Conservation (phyloP, 441 rosid genomes). For the Euphorbia celastroides region DNA sequence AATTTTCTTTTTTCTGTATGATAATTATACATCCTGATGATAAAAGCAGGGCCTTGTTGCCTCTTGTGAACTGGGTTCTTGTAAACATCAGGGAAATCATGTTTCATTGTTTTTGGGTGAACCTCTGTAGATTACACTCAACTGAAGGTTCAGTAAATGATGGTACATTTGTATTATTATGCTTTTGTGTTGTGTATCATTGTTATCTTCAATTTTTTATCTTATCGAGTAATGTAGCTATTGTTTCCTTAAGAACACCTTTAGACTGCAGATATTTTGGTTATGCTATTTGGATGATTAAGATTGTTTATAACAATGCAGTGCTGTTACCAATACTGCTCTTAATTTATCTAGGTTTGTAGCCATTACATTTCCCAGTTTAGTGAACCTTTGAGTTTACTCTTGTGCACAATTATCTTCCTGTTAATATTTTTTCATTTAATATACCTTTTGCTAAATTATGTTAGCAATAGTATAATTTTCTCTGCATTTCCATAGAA, state of each 20-base stretch:
- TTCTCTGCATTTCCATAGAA: constrained; percentile 38
- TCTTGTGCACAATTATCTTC: too few relatives aligned
- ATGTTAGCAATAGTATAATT: background rate
- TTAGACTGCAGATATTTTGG: too few relatives aligned
- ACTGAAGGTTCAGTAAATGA: constrained; percentile 33
- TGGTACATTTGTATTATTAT: background rate
- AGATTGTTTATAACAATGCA: too few relatives aligned
- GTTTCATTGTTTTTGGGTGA: constrained; percentile 61
- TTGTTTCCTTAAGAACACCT: too few relatives aligned
- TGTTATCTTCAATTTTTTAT: too few relatives aligned
- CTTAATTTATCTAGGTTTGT: too few relatives aligned
- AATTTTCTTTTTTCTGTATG: background rate
- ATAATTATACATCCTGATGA: constrained; percentile 21
- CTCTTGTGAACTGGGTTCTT: constrained; percentile 32
- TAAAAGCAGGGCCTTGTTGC: constrained; percentile 43
- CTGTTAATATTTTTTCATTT: too few relatives aligned
- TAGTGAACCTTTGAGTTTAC: background rate
- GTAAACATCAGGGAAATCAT: constrained; percentile 39
- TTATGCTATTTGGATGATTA: too few relatives aligned
- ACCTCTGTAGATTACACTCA: constrained; percentile 32
- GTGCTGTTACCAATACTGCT: too few relatives aligned
- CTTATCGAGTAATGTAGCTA: too few relatives aligned
- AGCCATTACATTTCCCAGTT: too few relatives aligned
- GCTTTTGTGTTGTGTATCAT: background rate
- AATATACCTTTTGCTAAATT: background rate